Conservation (phyloP, 768 basidiomycete species). For the Ramaria sp. region DNA sequence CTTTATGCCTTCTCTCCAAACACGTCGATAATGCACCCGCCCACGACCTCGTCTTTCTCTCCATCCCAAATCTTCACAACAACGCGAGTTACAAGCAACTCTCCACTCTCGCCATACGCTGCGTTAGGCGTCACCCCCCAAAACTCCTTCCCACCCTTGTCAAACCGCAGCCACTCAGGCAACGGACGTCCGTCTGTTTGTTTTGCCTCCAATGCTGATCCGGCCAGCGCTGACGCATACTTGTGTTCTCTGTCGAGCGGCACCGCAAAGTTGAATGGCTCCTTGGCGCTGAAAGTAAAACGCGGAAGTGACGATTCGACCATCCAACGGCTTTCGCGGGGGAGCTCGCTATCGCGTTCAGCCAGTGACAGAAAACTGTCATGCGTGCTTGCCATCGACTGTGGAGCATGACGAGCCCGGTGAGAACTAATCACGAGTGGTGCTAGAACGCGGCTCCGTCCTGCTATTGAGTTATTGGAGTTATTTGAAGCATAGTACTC, state of each 20-base stretch:
- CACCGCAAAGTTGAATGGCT: not conserved
- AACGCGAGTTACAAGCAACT: not conserved
- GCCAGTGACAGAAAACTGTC: not conserved
- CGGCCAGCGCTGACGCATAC: not conserved
- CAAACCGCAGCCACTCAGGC: conserved; percentile 20
- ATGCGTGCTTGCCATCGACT: not conserved
- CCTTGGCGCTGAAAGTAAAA: not conserved
- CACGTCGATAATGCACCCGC: not conserved
- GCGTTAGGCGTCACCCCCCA: conserved; percentile 20
- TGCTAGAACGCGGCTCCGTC: not conserved
- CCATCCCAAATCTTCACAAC: conserved; percentile 5
- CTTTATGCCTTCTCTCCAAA: not conserved
- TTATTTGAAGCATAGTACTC: not conserved
- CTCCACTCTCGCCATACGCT: conserved; percentile 10
- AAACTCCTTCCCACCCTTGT: conserved; percentile 16
- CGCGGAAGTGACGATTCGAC: not conserved
- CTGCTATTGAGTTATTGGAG: not conserved
- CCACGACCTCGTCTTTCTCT: not conserved
- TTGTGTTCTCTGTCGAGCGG: not conserved
- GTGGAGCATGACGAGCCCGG: not conserved
- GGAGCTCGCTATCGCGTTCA: not conserved
- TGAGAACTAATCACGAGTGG: not conserved
- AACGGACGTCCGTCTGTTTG: conserved; percentile 8
- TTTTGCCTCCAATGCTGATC: conserved; percentile 8
- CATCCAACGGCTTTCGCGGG: not conserved